Evolutionary conservation across 768 basidiomycete genomes (phyloP).

Genomic region (Collybiopsis confluens): DNA sequence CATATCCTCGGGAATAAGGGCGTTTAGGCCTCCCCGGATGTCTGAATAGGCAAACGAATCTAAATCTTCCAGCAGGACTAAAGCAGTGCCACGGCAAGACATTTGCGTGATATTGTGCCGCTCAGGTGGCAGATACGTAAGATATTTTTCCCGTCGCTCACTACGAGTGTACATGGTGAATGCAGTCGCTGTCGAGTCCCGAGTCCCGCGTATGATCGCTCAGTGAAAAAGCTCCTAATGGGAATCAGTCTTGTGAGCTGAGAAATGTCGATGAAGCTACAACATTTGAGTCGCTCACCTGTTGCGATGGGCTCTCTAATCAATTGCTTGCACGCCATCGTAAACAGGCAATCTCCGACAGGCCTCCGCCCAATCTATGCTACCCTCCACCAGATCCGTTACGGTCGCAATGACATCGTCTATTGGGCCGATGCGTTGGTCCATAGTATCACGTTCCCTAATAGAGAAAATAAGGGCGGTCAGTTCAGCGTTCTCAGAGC

Average conservation of each 20-base stretch:
- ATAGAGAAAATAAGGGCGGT: neutral
- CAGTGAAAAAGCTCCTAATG: no score
- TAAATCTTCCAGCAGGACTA: no score
- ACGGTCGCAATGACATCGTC: slow-evolving; percentile 86
- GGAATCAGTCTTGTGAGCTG: no score
- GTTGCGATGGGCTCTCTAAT: slow-evolving; percentile 22
- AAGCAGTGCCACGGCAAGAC: no score
- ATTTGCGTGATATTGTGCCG: no score
- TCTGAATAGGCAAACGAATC: no score
- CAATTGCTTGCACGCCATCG: slow-evolving; percentile 86
- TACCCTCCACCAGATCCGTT: slow-evolving; percentile 71
- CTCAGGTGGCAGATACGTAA: neutral
- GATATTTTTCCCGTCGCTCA: neutral
- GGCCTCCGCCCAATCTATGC: slow-evolving; percentile 74
- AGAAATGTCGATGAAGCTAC: no score
- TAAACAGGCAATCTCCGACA: slow-evolving; percentile 69
- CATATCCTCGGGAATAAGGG: no score
- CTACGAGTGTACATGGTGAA: neutral
- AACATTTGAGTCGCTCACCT: no score
- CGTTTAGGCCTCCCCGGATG: no score
- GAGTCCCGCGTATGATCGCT: no score
- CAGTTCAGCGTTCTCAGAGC: neutral
- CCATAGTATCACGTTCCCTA: slow-evolving; percentile 93
- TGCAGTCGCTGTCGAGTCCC: neutral
- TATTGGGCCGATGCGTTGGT: slow-evolving; percentile 85